Evolutionary conservation across 2,329 filamentous ascomycete species (phyloP).

Genomic region (Colletotrichum navitas): DNA sequence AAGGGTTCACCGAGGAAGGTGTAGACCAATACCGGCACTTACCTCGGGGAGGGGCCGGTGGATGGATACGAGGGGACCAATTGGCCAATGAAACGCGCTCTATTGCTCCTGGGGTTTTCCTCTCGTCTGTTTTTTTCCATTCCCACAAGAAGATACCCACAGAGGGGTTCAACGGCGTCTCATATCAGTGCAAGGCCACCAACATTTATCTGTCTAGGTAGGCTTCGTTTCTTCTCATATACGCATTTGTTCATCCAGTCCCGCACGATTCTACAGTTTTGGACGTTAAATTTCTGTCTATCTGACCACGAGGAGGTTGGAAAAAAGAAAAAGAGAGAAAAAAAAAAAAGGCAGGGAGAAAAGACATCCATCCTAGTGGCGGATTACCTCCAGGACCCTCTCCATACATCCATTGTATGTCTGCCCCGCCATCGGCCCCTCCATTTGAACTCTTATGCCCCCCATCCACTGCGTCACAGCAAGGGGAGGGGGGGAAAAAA

Average conservation of each 20-base stretch:
- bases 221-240: too few species aligned
- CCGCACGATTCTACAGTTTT: neutral
- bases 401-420: conserved; percentile 1
- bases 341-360: neutral
- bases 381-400: conserved; percentile 19
- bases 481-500: neutral
- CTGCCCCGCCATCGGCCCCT: conserved; percentile 35
- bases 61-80: neutral
- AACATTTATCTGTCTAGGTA: neutral
- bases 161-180: conserved; percentile 6
- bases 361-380: conserved; percentile 3
- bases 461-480: conserved; percentile 22
- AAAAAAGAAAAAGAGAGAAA: too few species aligned
- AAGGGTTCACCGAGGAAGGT: neutral
- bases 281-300: neutral
- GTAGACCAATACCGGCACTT: neutral
- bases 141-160: neutral
- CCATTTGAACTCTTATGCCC: conserved; percentile 13
- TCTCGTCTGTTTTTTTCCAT: neutral
- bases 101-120: neutral
- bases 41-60: neutral
- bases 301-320: neutral
- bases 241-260: too few species aligned
- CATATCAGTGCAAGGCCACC: neutral
- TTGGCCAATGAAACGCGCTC: neutral